Evolutionary conservation across 495 filamentous ascomycete species (phyloP), one percentile per base, ranked within the genome.

Genomic region (Collariella sp.): DNA sequence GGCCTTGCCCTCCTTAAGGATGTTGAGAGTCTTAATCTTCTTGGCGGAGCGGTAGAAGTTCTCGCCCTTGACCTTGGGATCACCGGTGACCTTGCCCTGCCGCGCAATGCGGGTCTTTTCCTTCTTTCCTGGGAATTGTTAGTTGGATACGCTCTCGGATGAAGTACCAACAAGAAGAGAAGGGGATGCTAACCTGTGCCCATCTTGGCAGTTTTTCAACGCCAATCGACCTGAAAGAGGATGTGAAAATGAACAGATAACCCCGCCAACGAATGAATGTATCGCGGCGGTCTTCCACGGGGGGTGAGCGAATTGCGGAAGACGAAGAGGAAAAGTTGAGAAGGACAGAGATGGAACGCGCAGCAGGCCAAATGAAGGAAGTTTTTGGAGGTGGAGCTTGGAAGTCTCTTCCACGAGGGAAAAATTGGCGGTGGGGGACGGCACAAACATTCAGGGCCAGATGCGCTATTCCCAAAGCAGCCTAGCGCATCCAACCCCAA

Each of bases 1-100:
- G 3, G 89, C 77, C 58, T 83, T 86, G 19, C 65, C 88, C 61
- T 88, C 86, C 70, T 90, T 96, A 70, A 84, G 82, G 74, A 90
- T 89, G 63, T 91, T 93, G 68, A 97, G 67, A 42, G 75, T 79
- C 74, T 88, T 91, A 51, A 89, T 75, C 74, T 89, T 88, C 74
- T 96, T 97, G 52, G 89, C 89, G 72, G 78, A 73, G 56, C 83
- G 54, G 51, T 71, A 64, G 47, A 71, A 62, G 57, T 69, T 69
- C 52, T 96, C 94, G 68, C 94, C 93, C 71, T 98, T 98, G 56
- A 80, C 76, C 66, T 84, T 88, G 50, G 96, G 89, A 73, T 97
- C 90, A 79, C 89, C 84, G 54, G 78, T 79, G 45, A 74, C 73
- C 76, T 90, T 89, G 47, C 89, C 89, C 77, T 95, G 80, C 60